Conservation (phyloP, 2,329 filamentous ascomycete genomes). For the Aspergillus pseudoglaucus region DNA sequence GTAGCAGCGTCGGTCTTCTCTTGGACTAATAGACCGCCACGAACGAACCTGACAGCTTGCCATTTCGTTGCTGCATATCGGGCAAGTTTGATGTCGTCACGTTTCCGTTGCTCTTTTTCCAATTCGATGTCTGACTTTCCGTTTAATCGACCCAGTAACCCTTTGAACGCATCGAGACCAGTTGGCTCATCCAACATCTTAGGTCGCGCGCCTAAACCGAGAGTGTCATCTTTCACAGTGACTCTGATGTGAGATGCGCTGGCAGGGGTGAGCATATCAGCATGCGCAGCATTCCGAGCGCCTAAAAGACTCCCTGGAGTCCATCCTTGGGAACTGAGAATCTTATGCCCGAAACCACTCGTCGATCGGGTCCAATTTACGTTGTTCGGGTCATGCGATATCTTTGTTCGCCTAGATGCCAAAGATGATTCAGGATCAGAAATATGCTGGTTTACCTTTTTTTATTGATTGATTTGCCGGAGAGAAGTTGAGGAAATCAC, state of each 20-base stretch:
- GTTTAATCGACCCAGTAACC: slow-evolving; percentile 80
- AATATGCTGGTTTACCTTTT: slow-evolving; percentile 2
- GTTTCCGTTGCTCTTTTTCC: slow-evolving; percentile 61
- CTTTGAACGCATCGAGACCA: slow-evolving; percentile 79
- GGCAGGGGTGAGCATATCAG: slow-evolving; percentile 68
- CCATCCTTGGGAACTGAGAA: slow-evolving; percentile 86
- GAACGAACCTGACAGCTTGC: slow-evolving; percentile 78
- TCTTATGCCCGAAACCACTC: slow-evolving; percentile 78
- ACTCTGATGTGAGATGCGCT: slow-evolving; percentile 83
- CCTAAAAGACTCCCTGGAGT: slow-evolving; percentile 77
- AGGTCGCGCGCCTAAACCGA: slow-evolving; percentile 77
- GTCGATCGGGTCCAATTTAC: slow-evolving; percentile 84
- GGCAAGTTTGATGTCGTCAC: slow-evolving; percentile 64
- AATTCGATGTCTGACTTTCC: slow-evolving; percentile 72
- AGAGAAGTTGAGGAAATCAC: slow-evolving; percentile 9
- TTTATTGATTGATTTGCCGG: background rate
- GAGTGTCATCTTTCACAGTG: slow-evolving; percentile 78
- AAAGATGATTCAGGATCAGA: background rate
- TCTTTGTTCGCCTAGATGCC: slow-evolving; percentile 54
- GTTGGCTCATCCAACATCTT: slow-evolving; percentile 65
- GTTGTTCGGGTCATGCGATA: slow-evolving; percentile 91
- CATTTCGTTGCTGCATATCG: slow-evolving; percentile 69
- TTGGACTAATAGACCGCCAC: slow-evolving; percentile 66
- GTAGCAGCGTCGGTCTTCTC: slow-evolving; percentile 44
- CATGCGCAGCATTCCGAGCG: slow-evolving; percentile 66